Conservation (phyloP, 805 yeast species). For the Dipodascopsis tothii region DNA sequence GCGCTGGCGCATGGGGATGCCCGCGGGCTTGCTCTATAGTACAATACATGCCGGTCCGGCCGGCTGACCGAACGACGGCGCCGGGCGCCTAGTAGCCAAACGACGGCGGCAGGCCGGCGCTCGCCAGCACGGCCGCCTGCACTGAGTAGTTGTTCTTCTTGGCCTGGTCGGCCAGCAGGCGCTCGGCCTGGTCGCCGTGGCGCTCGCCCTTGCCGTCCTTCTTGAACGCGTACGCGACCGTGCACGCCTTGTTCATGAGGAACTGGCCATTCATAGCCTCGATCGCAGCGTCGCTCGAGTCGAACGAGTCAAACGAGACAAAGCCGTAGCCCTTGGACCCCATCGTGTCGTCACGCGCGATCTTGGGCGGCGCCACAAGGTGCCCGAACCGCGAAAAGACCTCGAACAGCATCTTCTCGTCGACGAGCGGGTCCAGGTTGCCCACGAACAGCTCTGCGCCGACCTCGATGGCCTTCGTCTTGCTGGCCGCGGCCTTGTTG, state of each 20-base stretch:
- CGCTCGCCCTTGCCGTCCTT: constrained; percentile 47
- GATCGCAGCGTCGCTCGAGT: constrained; percentile 64
- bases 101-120: too few species aligned
- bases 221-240: constrained; percentile 65
- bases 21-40: not conserved
- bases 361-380: constrained; percentile 43
- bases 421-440: constrained; percentile 59
- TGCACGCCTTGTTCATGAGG: constrained; percentile 57
- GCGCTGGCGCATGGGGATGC: not conserved
- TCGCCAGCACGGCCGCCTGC: too few species aligned
- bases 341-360: constrained; percentile 45
- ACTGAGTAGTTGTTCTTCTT: constrained; percentile 32
- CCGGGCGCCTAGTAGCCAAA: too few species aligned
- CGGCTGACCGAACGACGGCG: too few species aligned
- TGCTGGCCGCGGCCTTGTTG: constrained; percentile 40
- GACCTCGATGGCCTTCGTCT: constrained; percentile 33
- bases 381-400: constrained; percentile 67
- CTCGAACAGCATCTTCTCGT: constrained; percentile 46
- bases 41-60: too few species aligned
- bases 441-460: constrained; percentile 69
- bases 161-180: constrained; percentile 62
- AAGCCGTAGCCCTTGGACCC: constrained; percentile 57
- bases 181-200: constrained; percentile 76
- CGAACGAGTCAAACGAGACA: constrained; percentile 56
- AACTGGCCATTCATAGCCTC: constrained; percentile 58